Evolutionary conservation across 2,329 filamentous ascomycete genomes (phyloP).

Genomic region (Colletotrichum euphorbiae): DNA sequence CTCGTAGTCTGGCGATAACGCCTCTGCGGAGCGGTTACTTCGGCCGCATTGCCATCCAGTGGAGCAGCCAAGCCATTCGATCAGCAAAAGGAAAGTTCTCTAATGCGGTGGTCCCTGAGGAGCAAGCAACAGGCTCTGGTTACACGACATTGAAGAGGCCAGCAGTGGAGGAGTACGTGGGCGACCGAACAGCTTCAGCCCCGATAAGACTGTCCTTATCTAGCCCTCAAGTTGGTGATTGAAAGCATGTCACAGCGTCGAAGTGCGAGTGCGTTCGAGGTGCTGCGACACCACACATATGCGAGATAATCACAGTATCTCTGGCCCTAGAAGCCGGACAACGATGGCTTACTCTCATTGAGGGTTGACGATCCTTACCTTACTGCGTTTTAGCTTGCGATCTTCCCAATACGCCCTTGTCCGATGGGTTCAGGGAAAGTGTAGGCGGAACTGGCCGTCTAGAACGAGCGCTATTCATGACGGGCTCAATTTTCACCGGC

Average conservation of each 20-base stretch:
- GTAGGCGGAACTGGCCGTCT: conserved; percentile 14
- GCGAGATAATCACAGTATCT: conserved; percentile 5
- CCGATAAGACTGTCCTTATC: neutral
- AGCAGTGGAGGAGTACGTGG: conserved; percentile 5
- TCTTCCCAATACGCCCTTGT: conserved; percentile 12
- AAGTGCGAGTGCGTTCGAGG: conserved; percentile 8
- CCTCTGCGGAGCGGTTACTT: neutral
- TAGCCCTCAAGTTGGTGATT: conserved; percentile 1
- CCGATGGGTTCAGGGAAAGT: neutral
- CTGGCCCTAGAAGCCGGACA: neutral
- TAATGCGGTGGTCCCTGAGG: neutral
- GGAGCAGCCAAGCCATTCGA: conserved; percentile 11
- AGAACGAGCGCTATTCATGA: conserved; percentile 20
- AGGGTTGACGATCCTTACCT: neutral
- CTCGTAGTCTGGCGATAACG: neutral
- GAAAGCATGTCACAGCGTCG: conserved; percentile 2
- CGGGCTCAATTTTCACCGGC: conserved; percentile 25
- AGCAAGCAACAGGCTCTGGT: conserved; percentile 18
- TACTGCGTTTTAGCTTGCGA: neutral
- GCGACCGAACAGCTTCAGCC: conserved; percentile 12
- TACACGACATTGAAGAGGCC: neutral
- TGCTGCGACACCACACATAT: conserved; percentile 5
- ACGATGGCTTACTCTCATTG: neutral
- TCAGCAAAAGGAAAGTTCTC: conserved; percentile 8
- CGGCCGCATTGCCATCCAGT: conserved; percentile 2